A percentile compares a stretch with the other conserved stretches of the same genome.
Conservation (phyloP, 2,329 filamentous ascomycete genomes). For the Colletotrichum sidae region DNA sequence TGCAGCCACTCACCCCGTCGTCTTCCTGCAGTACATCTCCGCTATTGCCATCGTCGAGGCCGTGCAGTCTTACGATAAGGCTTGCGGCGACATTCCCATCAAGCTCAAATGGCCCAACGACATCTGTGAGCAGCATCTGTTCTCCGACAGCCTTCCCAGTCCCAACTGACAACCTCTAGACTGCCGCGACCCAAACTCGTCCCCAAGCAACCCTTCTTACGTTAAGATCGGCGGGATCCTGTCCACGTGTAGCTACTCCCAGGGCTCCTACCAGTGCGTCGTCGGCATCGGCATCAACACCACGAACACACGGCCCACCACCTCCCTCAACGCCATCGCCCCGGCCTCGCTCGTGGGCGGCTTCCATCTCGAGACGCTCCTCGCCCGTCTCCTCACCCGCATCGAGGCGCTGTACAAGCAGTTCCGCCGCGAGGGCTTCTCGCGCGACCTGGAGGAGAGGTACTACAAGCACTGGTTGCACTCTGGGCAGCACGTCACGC, state of each 20-base stretch:
- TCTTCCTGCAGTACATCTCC: constrained; percentile 94
- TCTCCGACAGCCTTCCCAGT: no score
- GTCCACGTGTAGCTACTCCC: constrained; percentile 85
- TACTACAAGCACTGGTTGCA: constrained; percentile 93
- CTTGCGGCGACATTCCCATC: constrained; percentile 81
- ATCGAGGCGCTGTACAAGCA: constrained; percentile 82
- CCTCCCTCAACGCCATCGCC: constrained; percentile 82
- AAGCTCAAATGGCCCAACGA: constrained; percentile 99
- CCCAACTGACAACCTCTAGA: constrained; percentile 53
- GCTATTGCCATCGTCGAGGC: constrained; percentile 89
- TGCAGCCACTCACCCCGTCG: constrained; percentile 79
- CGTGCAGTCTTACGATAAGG: constrained; percentile 81
- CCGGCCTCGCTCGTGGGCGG: constrained; percentile 53
- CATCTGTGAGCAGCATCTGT: constrained; percentile 69
- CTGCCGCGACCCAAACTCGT: constrained; percentile 71
- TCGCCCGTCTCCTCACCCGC: constrained; percentile 81
- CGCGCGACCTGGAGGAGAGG: constrained; percentile 74
- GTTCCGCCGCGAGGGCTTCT: constrained; percentile 83
- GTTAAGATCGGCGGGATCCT: constrained; percentile 95
- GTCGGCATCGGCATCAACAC: constrained; percentile 90
- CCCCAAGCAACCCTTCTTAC: constrained; percentile 63
- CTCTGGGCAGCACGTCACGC: constrained; percentile 74
- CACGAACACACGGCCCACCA: constrained; percentile 86
- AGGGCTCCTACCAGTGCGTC: constrained; percentile 84
- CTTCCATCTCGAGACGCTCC: constrained; percentile 81